Evolutionary conservation across 164 flowering plant species (phyloP), one percentile per base, ranked within the genome.

Genomic region (Taxillus chinensis): DNA sequence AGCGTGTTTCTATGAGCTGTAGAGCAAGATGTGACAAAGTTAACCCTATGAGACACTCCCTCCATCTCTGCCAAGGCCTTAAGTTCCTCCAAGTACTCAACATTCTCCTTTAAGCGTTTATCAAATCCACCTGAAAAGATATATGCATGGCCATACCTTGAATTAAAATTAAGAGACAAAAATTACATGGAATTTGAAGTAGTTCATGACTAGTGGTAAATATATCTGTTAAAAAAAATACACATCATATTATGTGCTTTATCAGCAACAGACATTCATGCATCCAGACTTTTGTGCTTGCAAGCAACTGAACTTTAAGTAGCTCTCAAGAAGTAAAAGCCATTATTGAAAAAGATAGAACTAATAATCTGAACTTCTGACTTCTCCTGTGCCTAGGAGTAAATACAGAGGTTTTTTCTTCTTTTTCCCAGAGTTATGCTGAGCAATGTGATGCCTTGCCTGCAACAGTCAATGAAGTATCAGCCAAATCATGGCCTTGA

Each of bases 1-100:
- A 93, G 87, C 4, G 68, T 67, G 62, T 93, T 93, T 73, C 99
- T 80, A 70, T 90, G 86, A 11, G 84, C 68, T 15, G 99, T 90
- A 3, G 97, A 76, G 75, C 97, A 93, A 37, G 99, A 90, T 57
- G 97, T 89, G 67, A 90, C 69, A 74, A 90, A 93, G 41, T 69
- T 78, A 60, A 90, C 83, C 55, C 76, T 75, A 50, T 80, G 64
- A 39, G 79, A 69, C 6, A 93, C 83, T 43, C 91, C 90, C 82
- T 83, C 83, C 71, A 64, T 76, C 66, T 82, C 85, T 41, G 95
- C 91, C 64, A 89, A 77, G 65, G 60, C 64, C 72, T 84, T 81
- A 59, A 93, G 90, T 74, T 90, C 96, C 64, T 86, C 87, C 64
- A 93, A 76, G 69, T 93, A 90, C 60, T 90, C 96, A 40, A 85